phyloP scores from a whole-genome alignment of 2,329 filamentous ascomycete species.

The Apiospora rasikravindrae region DNA sequence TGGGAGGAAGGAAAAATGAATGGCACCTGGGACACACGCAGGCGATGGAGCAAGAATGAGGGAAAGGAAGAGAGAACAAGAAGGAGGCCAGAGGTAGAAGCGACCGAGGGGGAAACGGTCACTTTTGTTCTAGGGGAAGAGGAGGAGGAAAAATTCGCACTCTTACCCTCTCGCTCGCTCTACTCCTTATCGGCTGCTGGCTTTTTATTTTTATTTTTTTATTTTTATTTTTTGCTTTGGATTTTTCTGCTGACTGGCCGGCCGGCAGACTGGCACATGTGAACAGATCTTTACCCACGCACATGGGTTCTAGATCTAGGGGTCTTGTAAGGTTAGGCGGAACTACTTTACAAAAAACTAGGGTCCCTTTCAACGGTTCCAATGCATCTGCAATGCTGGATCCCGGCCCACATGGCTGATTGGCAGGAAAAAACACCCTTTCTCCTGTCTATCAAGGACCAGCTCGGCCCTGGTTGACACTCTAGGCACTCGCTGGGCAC shows the following conservation, averaged over 20 bases:
- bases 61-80: neutral
- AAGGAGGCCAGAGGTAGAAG: neutral
- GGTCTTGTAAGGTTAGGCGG: slow-evolving; percentile 5
- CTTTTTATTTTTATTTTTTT: neutral
- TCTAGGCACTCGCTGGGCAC: no score
- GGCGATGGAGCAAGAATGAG: neutral
- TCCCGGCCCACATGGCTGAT: slow-evolving; percentile 13
- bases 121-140: neutral
- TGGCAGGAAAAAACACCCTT: neutral
- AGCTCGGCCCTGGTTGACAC: neutral
- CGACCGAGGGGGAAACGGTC: slow-evolving; percentile 7
- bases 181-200: neutral
- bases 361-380: slow-evolving; percentile 14
- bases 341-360: neutral
- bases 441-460: slow-evolving; percentile 13
- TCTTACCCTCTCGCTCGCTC: neutral
- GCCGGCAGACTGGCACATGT: neutral
- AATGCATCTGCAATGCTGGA: slow-evolving; percentile 12
- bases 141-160: neutral
- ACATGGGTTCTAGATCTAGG: slow-evolving; percentile 17
- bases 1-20: neutral
- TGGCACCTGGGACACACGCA: neutral
- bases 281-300: slow-evolving; percentile 13
- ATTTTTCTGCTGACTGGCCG: neutral
- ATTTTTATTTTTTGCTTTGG: neutral